Base-by-base conservation (phyloP, 1,284 basidiomycete species). In the Phellopilus nigrolimitatus region DNA sequence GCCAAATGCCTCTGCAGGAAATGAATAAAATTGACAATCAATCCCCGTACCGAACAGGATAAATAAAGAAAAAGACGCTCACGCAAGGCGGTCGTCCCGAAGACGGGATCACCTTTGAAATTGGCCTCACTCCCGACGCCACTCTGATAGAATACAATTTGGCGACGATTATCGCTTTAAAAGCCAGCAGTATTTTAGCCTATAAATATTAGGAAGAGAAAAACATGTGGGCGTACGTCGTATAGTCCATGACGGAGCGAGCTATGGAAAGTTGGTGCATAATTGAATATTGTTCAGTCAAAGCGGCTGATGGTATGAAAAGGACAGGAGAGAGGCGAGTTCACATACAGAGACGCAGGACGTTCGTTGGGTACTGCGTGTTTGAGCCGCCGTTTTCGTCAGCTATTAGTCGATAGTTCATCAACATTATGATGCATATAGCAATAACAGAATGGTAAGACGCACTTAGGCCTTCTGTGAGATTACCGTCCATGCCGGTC, bases 81-180 rank as follows among this genome's bases (percentile, higher is more conserved):
- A 59, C 55, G 57, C 34, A 57, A 41, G 13, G 28, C 8, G 21
- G 39, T 52, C 19, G 53, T 49, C 4, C 42, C 54, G n/a, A 19
- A 47, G 4, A 43, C 50, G 3, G 40, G 38, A 15, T 59, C 41
- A 1, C 60, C 61, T 3, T 43, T 15, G 36, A 63, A 63, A 36
- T 62, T 38, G 22, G 58, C 54, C 48, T 61, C 58, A 4, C 56
- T 57, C 15, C 61, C 61, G n/a, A 63, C 61, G 17, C 61, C 61
- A 34, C 58, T 59, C 46, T 60, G 60, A 30, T 63, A 62, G 19
- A 59, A 62, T 30, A 61, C 59, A 21, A 62, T 56, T 39, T 62
- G 61, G 27, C 43, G 34, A 24, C 44, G 58, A 10, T 54, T 51
- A 17, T 54, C 34, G 17, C 57, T 58, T 39, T 51, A 60, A 22